Evolutionary conservation across 2,329 filamentous ascomycete genomes (phyloP).

Genomic region (Calonectria fujianensis): DNA sequence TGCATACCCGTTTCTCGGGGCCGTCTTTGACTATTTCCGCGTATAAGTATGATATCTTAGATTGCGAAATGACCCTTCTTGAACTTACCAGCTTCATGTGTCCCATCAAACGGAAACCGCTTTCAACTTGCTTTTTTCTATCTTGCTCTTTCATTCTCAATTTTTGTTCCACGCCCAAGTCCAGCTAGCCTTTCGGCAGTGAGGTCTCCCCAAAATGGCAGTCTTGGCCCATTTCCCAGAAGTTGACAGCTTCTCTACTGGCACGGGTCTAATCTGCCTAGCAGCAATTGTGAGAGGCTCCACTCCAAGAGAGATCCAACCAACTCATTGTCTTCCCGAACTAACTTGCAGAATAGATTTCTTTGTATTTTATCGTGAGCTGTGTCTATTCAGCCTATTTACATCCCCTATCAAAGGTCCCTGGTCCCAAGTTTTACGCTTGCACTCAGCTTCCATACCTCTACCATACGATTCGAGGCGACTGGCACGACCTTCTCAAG

Average conservation of each 20-base stretch:
- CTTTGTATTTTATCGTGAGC: not conserved
- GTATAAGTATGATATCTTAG: not conserved
- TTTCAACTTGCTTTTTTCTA: not conserved
- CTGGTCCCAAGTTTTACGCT: constrained; percentile 3
- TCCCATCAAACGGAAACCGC: too few species aligned
- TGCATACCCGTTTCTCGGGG: not conserved
- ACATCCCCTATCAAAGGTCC: not conserved
- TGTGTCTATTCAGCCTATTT: not conserved
- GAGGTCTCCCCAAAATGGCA: not conserved
- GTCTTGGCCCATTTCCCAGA: not conserved
- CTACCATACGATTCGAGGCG: not conserved
- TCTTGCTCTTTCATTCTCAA: not conserved
- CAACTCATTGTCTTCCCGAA: not conserved
- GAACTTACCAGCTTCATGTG: not conserved
- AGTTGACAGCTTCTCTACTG: not conserved
- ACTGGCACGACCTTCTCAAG: not conserved
- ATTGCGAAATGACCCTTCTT: not conserved
- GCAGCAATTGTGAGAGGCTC: not conserved
- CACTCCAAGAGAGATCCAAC: too few species aligned
- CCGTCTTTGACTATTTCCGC: not conserved
- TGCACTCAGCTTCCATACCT: constrained; percentile 9
- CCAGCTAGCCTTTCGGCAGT: not conserved
- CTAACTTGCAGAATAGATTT: not conserved
- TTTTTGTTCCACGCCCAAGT: not conserved
- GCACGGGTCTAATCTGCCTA: not conserved